phyloP scores from a whole-genome alignment of 768 basidiomycete species.

The Mycena venus region DNA sequence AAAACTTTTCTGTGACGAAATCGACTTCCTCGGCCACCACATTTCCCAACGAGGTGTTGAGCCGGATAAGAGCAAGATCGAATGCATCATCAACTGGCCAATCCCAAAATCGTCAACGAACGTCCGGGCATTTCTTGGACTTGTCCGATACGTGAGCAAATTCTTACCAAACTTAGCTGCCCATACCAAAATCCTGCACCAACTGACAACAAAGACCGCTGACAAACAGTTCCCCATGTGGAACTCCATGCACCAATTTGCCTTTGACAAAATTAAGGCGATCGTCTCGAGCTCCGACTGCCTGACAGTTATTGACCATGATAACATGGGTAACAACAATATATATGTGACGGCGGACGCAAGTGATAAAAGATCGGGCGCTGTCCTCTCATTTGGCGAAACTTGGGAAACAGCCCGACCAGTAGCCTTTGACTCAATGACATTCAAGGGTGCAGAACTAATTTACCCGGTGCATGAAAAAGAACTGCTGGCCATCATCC shows the following conservation, averaged over 20 bases:
- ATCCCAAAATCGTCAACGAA: constrained; percentile 40
- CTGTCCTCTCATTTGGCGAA: constrained; percentile 39
- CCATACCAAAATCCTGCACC: constrained; percentile 41
- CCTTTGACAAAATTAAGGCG: constrained; percentile 44
- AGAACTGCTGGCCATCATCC: constrained; percentile 44
- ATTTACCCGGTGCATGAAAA: constrained; percentile 4
- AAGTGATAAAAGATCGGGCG: constrained; percentile 41
- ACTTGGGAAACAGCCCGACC: constrained; percentile 45
- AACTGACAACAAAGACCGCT: constrained; percentile 42
- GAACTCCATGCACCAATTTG: constrained; percentile 35
- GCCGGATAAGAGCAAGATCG: constrained; percentile 39
- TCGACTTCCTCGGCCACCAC: constrained; percentile 43
- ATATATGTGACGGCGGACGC: constrained; percentile 50
- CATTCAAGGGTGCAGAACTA: no score
- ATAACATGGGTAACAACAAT: constrained; percentile 41
- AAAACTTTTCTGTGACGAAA: not conserved
- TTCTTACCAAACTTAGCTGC: constrained; percentile 47
- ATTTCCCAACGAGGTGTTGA: constrained; percentile 43
- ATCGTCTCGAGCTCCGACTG: constrained; percentile 37
- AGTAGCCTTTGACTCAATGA: constrained; percentile 44
- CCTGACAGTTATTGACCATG: constrained; percentile 48
- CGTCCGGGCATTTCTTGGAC: constrained; percentile 48
- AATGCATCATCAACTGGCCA: constrained; percentile 47
- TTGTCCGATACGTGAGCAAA: constrained; percentile 43
- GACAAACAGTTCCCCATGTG: constrained; percentile 44